Base-by-base conservation (phyloP, 2,329 filamentous ascomycete species). In the Davidsoniella neocaledoniae region DNA sequence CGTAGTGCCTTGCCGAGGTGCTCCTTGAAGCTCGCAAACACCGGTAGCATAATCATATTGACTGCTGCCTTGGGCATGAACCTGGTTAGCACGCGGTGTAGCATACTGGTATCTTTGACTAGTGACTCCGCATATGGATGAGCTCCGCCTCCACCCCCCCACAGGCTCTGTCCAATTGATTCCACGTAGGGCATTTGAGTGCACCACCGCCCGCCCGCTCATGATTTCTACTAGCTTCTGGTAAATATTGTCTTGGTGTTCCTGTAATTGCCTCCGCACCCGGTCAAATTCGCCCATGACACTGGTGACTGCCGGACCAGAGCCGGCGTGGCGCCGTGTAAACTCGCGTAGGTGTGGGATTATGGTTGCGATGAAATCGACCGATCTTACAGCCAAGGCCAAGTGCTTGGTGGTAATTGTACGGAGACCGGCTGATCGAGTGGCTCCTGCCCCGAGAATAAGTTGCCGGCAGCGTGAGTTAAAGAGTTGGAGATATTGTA, bases 381-480 rank as follows among this genome's bases (percentile, higher is more conserved):
- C 67, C 0, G 88, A 84, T 63, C 95, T 90, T 0, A 84, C 88
- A 2, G 91, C 88, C 16, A 96, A 77, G 0, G 91, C 88, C 1
- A 98, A 74, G 64, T 98, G 90, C 58, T 91, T 91, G 0, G 91
- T 94, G 0, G 86, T 94, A 62, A 98, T 98, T 59, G 95, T 95
- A 62, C 87, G 94, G 17, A 98, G 70, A 0, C 90, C 90, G 1
- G 88, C 91, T 21, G 83, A 87, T 36, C 79, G 74, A 4, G 86
- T 95, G 3, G 91, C 91, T 4, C 91, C 91, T 1, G 91, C 91
- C 1, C 91, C 91, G 5, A 98, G 78, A 55, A 98, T 95, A 52
- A 98, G 75, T 62, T 98, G 91, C n/a, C 84, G 93, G 52, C 88
- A 88, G 17, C 91, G 82, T 2, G 87, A 95, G 63, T 98, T 95